Evolutionary conservation across 192 early-diverging fungal genomes (phyloP).

Genomic region (Chytriomyces hyalinus): DNA sequence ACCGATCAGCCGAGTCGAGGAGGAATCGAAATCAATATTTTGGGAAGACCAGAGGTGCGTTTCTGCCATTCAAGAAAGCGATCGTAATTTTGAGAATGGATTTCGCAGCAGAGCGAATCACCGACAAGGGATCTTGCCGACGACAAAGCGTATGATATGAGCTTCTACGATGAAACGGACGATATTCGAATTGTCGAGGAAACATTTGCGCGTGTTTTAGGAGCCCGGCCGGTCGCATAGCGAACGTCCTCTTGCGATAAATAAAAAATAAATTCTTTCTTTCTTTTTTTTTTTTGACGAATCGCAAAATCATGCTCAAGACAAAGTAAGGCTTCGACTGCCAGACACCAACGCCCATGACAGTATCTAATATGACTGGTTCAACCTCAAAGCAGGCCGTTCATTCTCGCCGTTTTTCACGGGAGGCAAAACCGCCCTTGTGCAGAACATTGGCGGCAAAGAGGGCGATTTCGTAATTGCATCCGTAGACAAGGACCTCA

Average conservation of each 20-base stretch:
- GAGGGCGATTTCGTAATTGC: not conserved
- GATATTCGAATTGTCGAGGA: slow-evolving; percentile 28
- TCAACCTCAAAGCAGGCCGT: slow-evolving; percentile 11
- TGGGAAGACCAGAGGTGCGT: not conserved
- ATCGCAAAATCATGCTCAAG: not conserved
- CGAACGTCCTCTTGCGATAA: too few species aligned
- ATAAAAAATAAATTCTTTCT: slow-evolving; percentile 3
- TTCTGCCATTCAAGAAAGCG: not conserved
- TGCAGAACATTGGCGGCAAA: not conserved
- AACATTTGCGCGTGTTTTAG: slow-evolving; percentile 11
- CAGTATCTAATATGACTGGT: not conserved
- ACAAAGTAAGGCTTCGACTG: not conserved
- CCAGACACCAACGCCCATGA: not conserved
- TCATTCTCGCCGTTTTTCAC: slow-evolving; percentile 22
- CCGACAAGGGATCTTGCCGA: not conserved
- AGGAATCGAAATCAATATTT: not conserved
- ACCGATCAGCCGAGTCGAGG: not conserved
- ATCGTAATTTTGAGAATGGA: not conserved
- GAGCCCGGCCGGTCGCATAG: too few species aligned
- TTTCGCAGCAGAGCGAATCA: not conserved
- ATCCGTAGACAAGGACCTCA: slow-evolving; percentile 19
- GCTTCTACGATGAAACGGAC: slow-evolving; percentile 29
- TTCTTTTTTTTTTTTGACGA: not conserved
- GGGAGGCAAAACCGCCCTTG: slow-evolving; percentile 17
- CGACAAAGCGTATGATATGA: not conserved